Evolutionary conservation across 2,329 filamentous ascomycete species (phyloP).

Genomic region (Diaporthe sp.): DNA sequence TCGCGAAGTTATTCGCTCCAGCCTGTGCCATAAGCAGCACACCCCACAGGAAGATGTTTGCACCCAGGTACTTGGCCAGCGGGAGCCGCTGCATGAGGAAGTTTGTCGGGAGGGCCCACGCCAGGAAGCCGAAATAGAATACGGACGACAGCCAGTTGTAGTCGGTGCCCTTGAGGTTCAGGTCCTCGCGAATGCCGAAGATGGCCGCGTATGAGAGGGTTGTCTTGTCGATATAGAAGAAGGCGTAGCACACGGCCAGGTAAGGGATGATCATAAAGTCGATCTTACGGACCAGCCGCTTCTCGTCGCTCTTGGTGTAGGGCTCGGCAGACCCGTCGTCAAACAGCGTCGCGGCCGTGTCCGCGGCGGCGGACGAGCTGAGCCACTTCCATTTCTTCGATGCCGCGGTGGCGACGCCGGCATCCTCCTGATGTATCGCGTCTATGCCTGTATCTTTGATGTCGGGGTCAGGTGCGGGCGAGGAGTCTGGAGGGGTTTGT

Average conservation of each 20-base stretch:
- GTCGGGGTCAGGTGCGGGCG: background rate
- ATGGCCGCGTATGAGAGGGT: constrained; percentile 75
- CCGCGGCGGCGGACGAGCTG: constrained; percentile 19
- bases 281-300: constrained; percentile 39
- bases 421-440: constrained; percentile 30
- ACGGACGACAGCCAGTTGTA: constrained; percentile 70
- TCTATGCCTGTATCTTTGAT: constrained; percentile 16
- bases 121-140: constrained; percentile 65
- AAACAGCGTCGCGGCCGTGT: constrained; percentile 36
- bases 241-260: constrained; percentile 39
- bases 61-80: constrained; percentile 54
- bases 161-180: constrained; percentile 68
- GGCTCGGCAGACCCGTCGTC: constrained; percentile 16
- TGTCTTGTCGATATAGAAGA: constrained; percentile 58
- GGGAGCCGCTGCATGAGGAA: constrained; percentile 51
- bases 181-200: constrained; percentile 72
- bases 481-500: background rate
- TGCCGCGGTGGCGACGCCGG: background rate
- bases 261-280: constrained; percentile 41
- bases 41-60: constrained; percentile 70
- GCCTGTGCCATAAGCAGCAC: constrained; percentile 64
- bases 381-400: background rate
- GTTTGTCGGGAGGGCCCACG: constrained; percentile 49
- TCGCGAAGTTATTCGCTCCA: constrained; percentile 68
- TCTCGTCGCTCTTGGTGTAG: constrained; percentile 37